A percentile compares a stretch with the other conserved stretches of the same genome.
phyloP scores from a whole-genome alignment of 306 rosid species.

The Betula pendula region DNA sequence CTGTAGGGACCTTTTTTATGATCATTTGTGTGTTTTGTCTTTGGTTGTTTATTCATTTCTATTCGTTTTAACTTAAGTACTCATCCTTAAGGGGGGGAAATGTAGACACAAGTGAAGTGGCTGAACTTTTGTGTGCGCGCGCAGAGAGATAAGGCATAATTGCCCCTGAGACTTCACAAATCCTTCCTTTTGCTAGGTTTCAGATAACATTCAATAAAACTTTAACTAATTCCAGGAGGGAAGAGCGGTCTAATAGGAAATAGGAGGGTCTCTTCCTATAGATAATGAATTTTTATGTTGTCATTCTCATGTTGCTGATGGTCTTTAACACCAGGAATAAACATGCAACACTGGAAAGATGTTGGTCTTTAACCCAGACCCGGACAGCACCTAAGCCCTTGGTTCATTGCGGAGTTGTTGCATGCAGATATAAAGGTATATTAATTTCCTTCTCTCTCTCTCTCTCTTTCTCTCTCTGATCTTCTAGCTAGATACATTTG shows the following conservation, averaged over 20 bases:
- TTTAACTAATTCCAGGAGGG: not conserved
- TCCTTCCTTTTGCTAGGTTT: not conserved
- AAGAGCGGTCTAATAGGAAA: not conserved
- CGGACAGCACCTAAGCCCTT: conserved; percentile 5
- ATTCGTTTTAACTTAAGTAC: not conserved
- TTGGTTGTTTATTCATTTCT: not conserved
- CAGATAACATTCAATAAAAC: not conserved
- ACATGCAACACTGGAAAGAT: conserved; percentile 16
- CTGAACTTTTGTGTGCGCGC: not conserved
- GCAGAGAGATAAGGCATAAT: not conserved
- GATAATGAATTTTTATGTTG: not conserved
- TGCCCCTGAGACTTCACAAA: not conserved
- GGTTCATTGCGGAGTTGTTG: not conserved
- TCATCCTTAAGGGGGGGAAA: not conserved
- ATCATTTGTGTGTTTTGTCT: not conserved
- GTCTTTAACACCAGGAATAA: conserved; percentile 25
- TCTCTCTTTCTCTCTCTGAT: not conserved
- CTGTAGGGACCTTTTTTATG: not conserved
- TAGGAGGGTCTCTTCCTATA: not conserved
- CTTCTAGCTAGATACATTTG: not conserved
- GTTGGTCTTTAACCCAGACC: conserved; percentile 1
- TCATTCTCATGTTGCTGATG: not conserved
- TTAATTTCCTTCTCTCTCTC: not conserved
- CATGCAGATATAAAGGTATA: conserved; percentile 33
- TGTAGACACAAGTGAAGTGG: not conserved